phyloP scores from a whole-genome alignment of 495 filamentous ascomycete genomes.

The Durotheca rogersii region DNA sequence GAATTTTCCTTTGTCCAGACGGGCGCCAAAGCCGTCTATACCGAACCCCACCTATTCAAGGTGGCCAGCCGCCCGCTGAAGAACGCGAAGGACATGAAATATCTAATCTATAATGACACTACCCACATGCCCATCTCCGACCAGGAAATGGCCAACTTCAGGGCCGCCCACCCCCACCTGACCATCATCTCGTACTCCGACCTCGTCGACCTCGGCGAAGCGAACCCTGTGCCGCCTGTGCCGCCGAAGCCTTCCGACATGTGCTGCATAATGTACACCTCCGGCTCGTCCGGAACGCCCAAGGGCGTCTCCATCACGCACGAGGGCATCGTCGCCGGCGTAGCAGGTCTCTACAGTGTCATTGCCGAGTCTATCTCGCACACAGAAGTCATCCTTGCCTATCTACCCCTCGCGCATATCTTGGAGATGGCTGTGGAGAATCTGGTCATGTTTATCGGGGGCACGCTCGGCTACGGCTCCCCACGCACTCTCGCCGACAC shows the following conservation, averaged over 20 bases:
- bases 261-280: conserved; percentile 94
- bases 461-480: conserved; percentile 80
- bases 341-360: conserved; percentile 45
- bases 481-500: conserved; percentile 76
- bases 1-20: conserved; percentile 63
- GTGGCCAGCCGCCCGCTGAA: conserved; percentile 45
- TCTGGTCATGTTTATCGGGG: conserved; percentile 68
- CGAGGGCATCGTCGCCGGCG: conserved; percentile 68
- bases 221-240: conserved; percentile 61
- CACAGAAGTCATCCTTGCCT: conserved; percentile 69
- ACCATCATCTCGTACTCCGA: conserved; percentile 48
- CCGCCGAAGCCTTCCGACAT: conserved; percentile 69
- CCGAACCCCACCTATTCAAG: conserved; percentile 61
- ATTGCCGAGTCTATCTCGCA: conserved; percentile 49
- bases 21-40: conserved; percentile 59
- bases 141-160: conserved; percentile 45
- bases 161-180: conserved; percentile 40
- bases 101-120: conserved; percentile 48
- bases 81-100: conserved; percentile 43
- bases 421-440: conserved; percentile 83
- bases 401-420: conserved; percentile 90
- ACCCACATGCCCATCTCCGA: conserved; percentile 42
- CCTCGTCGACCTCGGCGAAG: conserved; percentile 58
- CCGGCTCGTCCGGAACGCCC: conserved; percentile 83
- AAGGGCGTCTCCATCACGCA: conserved; percentile 88